Conservation (phyloP, 169 alveolate genomes). For the Plasmodium gonderi region DNA sequence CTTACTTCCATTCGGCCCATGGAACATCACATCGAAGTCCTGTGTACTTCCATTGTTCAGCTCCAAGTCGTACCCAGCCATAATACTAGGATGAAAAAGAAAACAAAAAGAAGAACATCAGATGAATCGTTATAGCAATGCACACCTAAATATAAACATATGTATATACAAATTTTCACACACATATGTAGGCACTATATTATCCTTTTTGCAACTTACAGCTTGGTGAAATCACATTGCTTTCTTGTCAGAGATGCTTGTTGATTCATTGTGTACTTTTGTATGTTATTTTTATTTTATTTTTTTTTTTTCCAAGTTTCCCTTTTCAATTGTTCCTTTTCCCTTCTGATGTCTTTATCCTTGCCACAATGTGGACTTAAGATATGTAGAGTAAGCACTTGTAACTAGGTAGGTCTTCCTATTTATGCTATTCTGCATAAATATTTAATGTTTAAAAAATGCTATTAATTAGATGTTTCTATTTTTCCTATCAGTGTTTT, state of each 20-base stretch:
- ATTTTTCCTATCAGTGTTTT: not conserved
- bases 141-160: not conserved
- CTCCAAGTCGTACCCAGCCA: constrained; percentile 88
- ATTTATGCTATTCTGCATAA: not conserved
- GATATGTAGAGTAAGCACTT: not conserved
- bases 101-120: not conserved
- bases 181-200: not conserved
- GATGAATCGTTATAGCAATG: not conserved
- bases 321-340: not conserved
- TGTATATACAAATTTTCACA: not conserved
- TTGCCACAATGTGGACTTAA: not conserved
- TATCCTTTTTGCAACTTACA: constrained; percentile 75
- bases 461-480: not conserved
- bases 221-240: constrained; percentile 86
- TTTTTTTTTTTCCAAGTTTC: not conserved
- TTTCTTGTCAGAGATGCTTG: constrained; percentile 76
- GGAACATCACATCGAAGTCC: constrained; percentile 86
- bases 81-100: constrained; percentile 63
- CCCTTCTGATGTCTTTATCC: constrained; percentile 9
- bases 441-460: not conserved
- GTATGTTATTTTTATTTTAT: not conserved
- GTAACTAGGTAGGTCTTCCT: not conserved
- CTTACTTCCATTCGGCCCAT: constrained; percentile 87
- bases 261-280: constrained; percentile 33
- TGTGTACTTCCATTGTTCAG: constrained; percentile 85